Base-by-base conservation (phyloP, 257 asterid species). In the Gardenia jasminoides region DNA sequence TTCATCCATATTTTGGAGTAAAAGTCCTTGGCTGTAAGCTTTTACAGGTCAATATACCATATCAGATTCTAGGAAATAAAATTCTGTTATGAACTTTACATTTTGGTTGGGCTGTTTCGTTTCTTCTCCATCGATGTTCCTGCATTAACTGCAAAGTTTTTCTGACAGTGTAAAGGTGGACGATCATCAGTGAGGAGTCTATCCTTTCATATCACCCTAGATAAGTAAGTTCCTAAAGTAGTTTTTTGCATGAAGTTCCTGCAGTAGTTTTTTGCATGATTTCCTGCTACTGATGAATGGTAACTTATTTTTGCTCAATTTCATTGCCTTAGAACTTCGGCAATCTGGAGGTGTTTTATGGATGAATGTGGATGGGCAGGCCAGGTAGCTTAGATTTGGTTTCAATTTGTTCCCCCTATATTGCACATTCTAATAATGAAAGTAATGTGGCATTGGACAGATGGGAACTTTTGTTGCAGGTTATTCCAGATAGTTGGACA, bases 331-430 rank as follows among this genome's bases (percentile, higher is more conserved):
- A 74, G 80, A 56, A 69, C 41, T 44, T 68, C 59, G 47, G 70
- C 75, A 33, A n/a, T 81, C 30, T 81, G 84, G 80, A 81, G 80
- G 74, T 81, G 84, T 76, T 76, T 75, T 47, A 41, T 30, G 43
- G 70, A 20, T 19, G 72, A 80, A 68, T 80, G 83, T 68, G 71
- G 80, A 39, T 81, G 80, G 80, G 77, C 80, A 71, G 84, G 76
- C 66, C 77, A 76, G 84, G 80, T 81, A 76, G 22, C 24, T 67
- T 20, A 70, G 39, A 70, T 78, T 10, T 78, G 67, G 36, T 58
- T 73, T 36, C 5, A 26, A 43, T 43, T 28, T 19, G 58, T 67
- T 31, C 31, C 62, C 15, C 69, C 44, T 74, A 4, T 74, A 4
- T 69, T 10, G 20, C 50, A 22, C 16, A 47, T 33, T 31, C 17